A percentile compares a stretch with the other conserved stretches of the same genome.
Conservation (phyloP, 768 basidiomycete species). For the Gymnopilus junonius region DNA sequence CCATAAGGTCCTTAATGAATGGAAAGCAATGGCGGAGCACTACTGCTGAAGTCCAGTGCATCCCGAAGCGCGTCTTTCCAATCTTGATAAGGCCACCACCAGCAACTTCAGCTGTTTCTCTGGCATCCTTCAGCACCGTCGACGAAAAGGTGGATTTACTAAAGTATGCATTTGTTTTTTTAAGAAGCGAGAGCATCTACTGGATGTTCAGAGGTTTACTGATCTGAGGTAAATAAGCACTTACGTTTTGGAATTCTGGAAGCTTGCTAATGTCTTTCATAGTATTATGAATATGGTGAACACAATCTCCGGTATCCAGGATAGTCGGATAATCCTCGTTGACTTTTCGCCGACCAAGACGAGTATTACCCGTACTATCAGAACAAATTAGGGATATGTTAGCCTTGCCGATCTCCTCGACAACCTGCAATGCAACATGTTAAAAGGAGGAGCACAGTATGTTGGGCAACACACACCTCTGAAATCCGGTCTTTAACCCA, state of each 20-base stretch:
- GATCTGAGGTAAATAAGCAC: not conserved
- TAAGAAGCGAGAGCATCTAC: slow-evolving; percentile 9
- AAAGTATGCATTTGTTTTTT: slow-evolving; percentile 8
- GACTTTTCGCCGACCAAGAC: slow-evolving; percentile 3
- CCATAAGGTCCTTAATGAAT: not conserved
- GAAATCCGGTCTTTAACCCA: not conserved
- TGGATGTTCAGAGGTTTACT: too few relatives aligned
- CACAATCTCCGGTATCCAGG: slow-evolving; percentile 14
- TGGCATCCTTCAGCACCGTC: not conserved
- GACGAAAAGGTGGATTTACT: slow-evolving; percentile 5
- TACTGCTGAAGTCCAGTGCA: slow-evolving; percentile 8
- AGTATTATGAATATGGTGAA: slow-evolving; percentile 18
- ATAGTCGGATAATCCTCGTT: slow-evolving; percentile 5
- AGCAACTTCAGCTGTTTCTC: not conserved
- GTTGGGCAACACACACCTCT: not conserved
- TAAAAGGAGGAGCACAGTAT: too few relatives aligned
- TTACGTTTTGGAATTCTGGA: not conserved
- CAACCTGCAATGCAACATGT: too few relatives aligned
- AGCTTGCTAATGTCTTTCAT: slow-evolving; percentile 17
- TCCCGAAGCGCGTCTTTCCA: slow-evolving; percentile 16
- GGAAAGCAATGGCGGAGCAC: not conserved
- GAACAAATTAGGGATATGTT: slow-evolving; percentile 9
- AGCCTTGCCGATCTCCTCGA: slow-evolving; percentile 6
- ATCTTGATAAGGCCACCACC: slow-evolving; percentile 6
- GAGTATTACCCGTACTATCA: slow-evolving; percentile 17